A percentile compares a stretch with the other conserved stretches of the same genome.
Evolutionary conservation across 1,139 yeast genomes (phyloP).

Genomic region (Suhomyces bokatorum): DNA sequence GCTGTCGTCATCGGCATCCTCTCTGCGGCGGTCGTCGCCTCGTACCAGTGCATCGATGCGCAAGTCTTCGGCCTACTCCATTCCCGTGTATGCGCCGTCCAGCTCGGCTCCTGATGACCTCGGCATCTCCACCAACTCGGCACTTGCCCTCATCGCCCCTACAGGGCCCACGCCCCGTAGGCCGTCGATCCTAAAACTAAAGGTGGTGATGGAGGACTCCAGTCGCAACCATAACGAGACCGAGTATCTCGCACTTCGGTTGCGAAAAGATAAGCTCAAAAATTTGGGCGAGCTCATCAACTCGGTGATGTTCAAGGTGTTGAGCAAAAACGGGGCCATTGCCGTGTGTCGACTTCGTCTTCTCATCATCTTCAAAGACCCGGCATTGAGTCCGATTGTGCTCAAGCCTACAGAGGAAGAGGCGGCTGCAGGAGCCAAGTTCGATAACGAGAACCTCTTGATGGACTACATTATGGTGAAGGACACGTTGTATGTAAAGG

Average conservation of each 20-base stretch:
- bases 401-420: constrained; percentile 20
- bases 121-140: constrained; percentile 6
- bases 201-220: constrained; percentile 18
- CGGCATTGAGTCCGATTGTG: constrained; percentile 26
- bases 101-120: constrained; percentile 1
- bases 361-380: constrained; percentile 27
- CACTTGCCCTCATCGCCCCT: constrained; percentile 2
- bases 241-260: constrained; percentile 23
- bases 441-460: constrained; percentile 21
- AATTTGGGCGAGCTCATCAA: constrained; percentile 29
- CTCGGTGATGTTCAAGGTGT: constrained; percentile 24
- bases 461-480: constrained; percentile 32
- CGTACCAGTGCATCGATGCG: background rate
- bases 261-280: constrained; percentile 30
- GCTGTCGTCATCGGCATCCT: background rate
- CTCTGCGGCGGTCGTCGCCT: background rate
- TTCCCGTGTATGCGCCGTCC: background rate
- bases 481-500: constrained; percentile 28
- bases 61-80: constrained; percentile 2
- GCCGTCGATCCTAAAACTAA: constrained; percentile 20
- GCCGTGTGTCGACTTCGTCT: constrained; percentile 22
- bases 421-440: background rate
- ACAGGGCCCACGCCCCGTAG: background rate
- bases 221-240: constrained; percentile 1
- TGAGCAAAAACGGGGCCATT: constrained; percentile 19